Conservation (phyloP, 2,329 filamentous ascomycete species). For the Claviceps maximensis region DNA sequence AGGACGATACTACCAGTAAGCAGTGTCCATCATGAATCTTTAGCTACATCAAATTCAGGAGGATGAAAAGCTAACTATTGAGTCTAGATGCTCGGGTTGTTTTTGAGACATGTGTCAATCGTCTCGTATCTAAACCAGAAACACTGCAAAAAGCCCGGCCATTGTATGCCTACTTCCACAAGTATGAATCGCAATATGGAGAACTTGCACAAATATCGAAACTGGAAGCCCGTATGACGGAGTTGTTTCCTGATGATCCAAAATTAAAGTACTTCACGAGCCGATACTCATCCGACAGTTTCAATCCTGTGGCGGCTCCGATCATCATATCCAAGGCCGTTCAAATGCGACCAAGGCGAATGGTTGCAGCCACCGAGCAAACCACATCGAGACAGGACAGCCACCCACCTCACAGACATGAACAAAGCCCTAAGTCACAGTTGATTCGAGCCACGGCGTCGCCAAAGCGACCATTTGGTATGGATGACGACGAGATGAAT, state of each 20-base stretch:
- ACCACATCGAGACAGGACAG: conserved; percentile 31
- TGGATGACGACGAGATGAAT: conserved; percentile 59
- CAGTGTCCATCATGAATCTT: conserved; percentile 9
- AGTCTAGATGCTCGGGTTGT: conserved; percentile 74
- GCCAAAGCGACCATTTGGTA: conserved; percentile 47
- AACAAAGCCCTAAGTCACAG: conserved; percentile 34
- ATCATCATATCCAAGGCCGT: conserved; percentile 70
- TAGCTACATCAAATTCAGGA: neutral
- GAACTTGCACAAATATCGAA: conserved; percentile 84
- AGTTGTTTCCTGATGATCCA: conserved; percentile 84
- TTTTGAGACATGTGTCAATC: conserved; percentile 86
- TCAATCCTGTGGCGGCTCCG: conserved; percentile 70
- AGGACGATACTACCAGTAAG: conserved; percentile 88
- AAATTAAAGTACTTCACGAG: conserved; percentile 61
- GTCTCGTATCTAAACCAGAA: conserved; percentile 65
- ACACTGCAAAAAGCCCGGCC: conserved; percentile 63
- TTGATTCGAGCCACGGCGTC: conserved; percentile 36
- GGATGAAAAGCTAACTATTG: conserved; percentile 9
- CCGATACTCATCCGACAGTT: conserved; percentile 57
- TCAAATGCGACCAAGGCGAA: conserved; percentile 56
- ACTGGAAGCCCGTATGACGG: conserved; percentile 82
- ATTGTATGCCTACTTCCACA: conserved; percentile 84
- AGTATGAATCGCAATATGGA: conserved; percentile 88
- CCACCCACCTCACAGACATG: conserved; percentile 23
- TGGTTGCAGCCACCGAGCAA: conserved; percentile 42